phyloP scores from a whole-genome alignment of 140 eudicot genomes.

The Ambrosia hybrid region DNA sequence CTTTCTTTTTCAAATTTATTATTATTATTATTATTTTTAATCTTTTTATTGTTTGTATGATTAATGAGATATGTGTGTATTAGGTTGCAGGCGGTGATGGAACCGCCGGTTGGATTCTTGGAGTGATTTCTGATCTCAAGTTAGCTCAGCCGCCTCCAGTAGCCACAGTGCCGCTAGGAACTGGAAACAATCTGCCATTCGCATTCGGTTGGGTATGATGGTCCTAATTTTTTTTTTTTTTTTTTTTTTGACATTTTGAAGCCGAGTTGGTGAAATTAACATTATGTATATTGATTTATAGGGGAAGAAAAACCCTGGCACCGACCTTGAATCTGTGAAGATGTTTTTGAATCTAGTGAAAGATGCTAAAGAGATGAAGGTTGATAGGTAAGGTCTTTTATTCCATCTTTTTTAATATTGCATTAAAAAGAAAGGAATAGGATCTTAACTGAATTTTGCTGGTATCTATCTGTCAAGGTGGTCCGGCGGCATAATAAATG shows the following conservation, averaged over 20 bases:
- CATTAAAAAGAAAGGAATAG: not conserved
- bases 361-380: slow-evolving; percentile 74
- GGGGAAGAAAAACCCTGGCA: slow-evolving; percentile 95
- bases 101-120: slow-evolving; percentile 95
- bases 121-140: slow-evolving; percentile 78
- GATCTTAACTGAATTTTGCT: not conserved
- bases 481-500: slow-evolving; percentile 16
- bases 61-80: slow-evolving; percentile 7
- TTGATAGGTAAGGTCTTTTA: slow-evolving; percentile 61
- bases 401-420: not conserved
- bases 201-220: slow-evolving; percentile 91
- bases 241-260: not conserved
- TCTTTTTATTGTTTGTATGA: not conserved
- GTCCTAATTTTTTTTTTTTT: not conserved
- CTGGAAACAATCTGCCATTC: slow-evolving; percentile 91
- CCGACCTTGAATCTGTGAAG: slow-evolving; percentile 66
- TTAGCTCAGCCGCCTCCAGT: slow-evolving; percentile 77
- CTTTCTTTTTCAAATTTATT: not conserved
- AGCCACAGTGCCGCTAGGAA: slow-evolving; percentile 91
- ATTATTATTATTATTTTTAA: not conserved
- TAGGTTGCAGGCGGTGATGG: slow-evolving; percentile 99
- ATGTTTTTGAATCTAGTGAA: slow-evolving; percentile 57
- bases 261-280: not conserved
- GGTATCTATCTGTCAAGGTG: slow-evolving; percentile 6
- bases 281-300: slow-evolving; percentile 34